Percentiles rank a stretch among this genome's conserved stretches.
Evolutionary conservation across 2,329 filamentous ascomycete species (phyloP).

Genomic region (Diaporthe caulivora): DNA sequence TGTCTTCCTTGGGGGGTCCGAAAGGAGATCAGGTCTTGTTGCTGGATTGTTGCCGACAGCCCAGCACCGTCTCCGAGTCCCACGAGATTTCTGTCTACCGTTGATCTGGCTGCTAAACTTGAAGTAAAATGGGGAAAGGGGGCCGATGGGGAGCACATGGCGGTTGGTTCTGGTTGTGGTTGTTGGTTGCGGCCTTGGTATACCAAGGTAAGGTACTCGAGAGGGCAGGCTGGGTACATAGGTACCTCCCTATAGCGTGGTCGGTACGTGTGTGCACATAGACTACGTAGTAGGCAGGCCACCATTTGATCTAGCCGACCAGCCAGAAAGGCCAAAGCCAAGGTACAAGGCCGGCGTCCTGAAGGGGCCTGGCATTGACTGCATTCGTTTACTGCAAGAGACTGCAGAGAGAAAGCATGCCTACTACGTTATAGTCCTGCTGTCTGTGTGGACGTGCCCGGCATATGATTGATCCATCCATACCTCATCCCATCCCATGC

Average conservation of each 20-base stretch:
- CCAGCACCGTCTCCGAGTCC: background rate
- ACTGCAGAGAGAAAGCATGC: no score
- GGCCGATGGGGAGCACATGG: no score
- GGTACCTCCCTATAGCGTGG: no score
- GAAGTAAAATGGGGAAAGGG: background rate
- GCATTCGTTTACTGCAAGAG: no score
- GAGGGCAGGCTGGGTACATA: background rate
- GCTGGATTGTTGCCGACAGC: background rate
- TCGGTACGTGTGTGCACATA: no score
- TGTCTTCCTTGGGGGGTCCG: background rate
- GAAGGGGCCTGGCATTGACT: slow-evolving; percentile 7
- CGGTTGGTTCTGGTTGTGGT: no score
- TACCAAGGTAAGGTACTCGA: background rate
- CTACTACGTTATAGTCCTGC: background rate
- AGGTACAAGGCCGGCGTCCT: slow-evolving; percentile 5
- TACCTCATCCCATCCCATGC: background rate
- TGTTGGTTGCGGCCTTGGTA: background rate
- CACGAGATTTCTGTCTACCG: background rate
- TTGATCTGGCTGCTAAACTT: no score
- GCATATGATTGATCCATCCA: background rate
- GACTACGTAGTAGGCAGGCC: no score
- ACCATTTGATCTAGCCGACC: background rate
- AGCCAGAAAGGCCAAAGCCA: background rate
- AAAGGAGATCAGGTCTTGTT: slow-evolving; percentile 20
- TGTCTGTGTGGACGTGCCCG: background rate